These are phyloP conservation scores for Xenoacremonium recifei DNA, from an alignment of 2,329 filamentous ascomycete genomes.

Conservation along the genomic window DNA sequence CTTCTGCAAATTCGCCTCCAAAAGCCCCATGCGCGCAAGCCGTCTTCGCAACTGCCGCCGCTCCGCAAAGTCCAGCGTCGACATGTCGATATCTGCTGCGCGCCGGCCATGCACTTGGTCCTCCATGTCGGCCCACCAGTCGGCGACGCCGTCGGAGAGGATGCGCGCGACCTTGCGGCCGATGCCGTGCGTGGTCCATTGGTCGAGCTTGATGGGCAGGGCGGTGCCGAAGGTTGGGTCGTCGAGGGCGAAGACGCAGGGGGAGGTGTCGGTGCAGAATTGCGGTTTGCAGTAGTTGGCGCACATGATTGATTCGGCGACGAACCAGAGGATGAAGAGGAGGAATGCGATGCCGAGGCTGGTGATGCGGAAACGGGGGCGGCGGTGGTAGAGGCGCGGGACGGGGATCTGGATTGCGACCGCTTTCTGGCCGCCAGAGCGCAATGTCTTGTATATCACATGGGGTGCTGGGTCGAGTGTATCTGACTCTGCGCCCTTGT, in stretches of 20 bases:
- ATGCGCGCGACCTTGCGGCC: constrained; percentile 40
- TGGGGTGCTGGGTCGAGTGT: constrained; percentile 14
- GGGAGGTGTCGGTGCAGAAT: constrained; percentile 41
- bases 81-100: constrained; percentile 42
- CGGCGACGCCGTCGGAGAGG: constrained; percentile 42
- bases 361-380: constrained; percentile 47
- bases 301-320: constrained; percentile 54
- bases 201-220: constrained; percentile 60
- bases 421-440: constrained; percentile 15
- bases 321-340: constrained; percentile 50
- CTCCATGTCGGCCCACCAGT: constrained; percentile 46
- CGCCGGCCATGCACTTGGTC: constrained; percentile 46
- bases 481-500: constrained; percentile 8
- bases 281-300: constrained; percentile 51
- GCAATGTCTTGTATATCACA: constrained; percentile 10
- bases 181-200: constrained; percentile 56
- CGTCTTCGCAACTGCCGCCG: constrained; percentile 50
- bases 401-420: constrained; percentile 43
- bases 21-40: constrained; percentile 46
- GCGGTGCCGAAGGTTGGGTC: constrained; percentile 61
- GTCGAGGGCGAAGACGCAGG: constrained; percentile 55
- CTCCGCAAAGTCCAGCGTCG: constrained; percentile 44
- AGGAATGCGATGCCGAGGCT: constrained; percentile 45
- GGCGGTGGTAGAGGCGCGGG: constrained; percentile 45
- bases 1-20: constrained; percentile 27